A percentile compares a stretch with the other conserved stretches of the same genome.
Conservation (phyloP, 2,329 filamentous ascomycete genomes). For the Pestalotiopsis sp. region DNA sequence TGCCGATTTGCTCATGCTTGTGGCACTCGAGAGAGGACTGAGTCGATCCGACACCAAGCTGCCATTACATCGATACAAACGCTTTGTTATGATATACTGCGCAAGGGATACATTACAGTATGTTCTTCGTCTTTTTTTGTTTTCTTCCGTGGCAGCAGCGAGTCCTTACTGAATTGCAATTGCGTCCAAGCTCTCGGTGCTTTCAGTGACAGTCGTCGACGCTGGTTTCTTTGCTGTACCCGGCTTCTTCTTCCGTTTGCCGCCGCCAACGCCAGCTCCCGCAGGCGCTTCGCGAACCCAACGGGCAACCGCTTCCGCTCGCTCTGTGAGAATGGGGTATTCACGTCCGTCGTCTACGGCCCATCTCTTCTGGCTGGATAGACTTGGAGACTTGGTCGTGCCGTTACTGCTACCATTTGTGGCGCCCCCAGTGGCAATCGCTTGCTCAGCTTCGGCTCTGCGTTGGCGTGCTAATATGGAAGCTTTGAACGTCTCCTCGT, state of each 20-base stretch:
- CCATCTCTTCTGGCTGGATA: constrained; percentile 53
- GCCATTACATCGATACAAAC: not conserved
- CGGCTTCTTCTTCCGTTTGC: constrained; percentile 35
- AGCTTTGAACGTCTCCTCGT: constrained; percentile 66
- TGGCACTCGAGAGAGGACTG: not conserved
- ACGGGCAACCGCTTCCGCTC: constrained; percentile 67
- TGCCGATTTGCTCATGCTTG: constrained; percentile 5
- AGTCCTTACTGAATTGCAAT: not conserved
- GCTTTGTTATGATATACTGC: not conserved
- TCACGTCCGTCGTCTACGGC: constrained; percentile 68
- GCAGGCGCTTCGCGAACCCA: constrained; percentile 68
- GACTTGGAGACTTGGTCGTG: constrained; percentile 21
- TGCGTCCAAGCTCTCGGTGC: constrained; percentile 4
- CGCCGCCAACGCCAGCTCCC: constrained; percentile 26
- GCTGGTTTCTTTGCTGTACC: constrained; percentile 22
- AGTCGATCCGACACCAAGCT: not conserved
- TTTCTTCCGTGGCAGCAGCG: not conserved
- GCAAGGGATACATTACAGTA: constrained; percentile 1
- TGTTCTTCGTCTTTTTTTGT: not conserved
- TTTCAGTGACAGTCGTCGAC: constrained; percentile 2
- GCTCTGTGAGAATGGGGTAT: constrained; percentile 70
- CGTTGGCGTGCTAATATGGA: constrained; percentile 64
- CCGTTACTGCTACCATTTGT: constrained; percentile 15
- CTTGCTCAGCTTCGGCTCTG: constrained; percentile 57
- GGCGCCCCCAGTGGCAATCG: constrained; percentile 23